Evolutionary conservation across 345 rosid species (phyloP).

Genomic region (Rubroshorea leprosula): DNA sequence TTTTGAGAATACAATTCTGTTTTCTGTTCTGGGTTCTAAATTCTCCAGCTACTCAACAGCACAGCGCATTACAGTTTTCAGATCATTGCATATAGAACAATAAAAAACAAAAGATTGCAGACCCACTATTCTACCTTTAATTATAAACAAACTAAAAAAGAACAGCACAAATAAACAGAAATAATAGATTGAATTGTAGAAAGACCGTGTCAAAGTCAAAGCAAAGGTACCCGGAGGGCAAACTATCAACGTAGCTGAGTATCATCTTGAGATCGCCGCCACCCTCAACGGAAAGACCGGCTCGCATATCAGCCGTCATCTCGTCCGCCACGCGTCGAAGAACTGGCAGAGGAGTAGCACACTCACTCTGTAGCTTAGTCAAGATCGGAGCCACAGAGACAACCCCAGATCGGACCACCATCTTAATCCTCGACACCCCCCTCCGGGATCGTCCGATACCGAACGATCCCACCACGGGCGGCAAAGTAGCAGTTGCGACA

Average conservation of each 20-base stretch:
- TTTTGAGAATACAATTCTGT: not conserved
- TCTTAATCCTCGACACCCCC: slow-evolving; percentile 13
- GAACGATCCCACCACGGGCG: slow-evolving; percentile 42
- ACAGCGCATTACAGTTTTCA: too few species aligned
- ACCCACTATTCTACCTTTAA: too few species aligned
- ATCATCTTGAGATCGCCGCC: slow-evolving; percentile 80
- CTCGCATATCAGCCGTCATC: slow-evolving; percentile 63
- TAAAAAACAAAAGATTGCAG: too few species aligned
- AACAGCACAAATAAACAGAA: not conserved
- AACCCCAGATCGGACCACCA: slow-evolving; percentile 44
- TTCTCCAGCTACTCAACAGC: too few species aligned
- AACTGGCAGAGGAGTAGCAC: slow-evolving; percentile 57
- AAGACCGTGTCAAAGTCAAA: not conserved
- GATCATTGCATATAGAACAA: too few species aligned
- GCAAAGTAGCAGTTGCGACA: slow-evolving; percentile 16
- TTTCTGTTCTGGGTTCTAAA: not conserved
- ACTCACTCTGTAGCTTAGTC: slow-evolving; percentile 54
- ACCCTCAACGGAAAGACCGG: slow-evolving; percentile 66
- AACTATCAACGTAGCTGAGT: slow-evolving; percentile 61
- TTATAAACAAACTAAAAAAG: too few species aligned
- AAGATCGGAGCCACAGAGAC: slow-evolving; percentile 47
- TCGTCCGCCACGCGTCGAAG: slow-evolving; percentile 63
- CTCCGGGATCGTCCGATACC: slow-evolving; percentile 29
- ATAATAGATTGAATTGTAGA: not conserved
- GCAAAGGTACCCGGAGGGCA: slow-evolving; percentile 65